These are phyloP conservation scores for Aspergillus flavus DNA, from an alignment of 2,329 filamentous ascomycete species.

Conservation along the genomic window DNA sequence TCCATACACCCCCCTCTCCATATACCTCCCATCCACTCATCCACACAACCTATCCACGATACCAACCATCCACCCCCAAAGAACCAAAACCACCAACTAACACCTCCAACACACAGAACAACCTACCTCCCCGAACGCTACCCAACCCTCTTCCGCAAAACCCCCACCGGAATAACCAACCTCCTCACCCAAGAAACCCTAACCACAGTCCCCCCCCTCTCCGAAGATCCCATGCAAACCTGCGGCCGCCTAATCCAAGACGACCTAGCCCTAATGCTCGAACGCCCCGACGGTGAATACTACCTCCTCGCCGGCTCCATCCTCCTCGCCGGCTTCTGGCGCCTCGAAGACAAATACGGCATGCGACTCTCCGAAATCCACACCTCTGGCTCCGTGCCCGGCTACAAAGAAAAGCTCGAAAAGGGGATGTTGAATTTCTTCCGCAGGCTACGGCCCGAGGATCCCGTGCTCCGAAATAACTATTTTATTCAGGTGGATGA, in stretches of 20 bases:
- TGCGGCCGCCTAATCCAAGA: constrained; percentile 75
- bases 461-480: constrained; percentile 71
- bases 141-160: constrained; percentile 68
- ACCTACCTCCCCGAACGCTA: constrained; percentile 75
- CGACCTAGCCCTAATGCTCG: constrained; percentile 82
- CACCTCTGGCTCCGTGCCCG: constrained; percentile 73
- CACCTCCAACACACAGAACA: constrained; percentile 30
- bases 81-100: neutral
- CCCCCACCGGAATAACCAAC: constrained; percentile 68
- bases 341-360: constrained; percentile 76
- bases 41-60: neutral
- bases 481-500: constrained; percentile 90
- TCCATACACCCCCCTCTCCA: neutral
- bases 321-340: constrained; percentile 81
- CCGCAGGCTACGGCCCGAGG: constrained; percentile 67
- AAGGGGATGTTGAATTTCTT: constrained; percentile 84
- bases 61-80: neutral
- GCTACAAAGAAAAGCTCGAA: constrained; percentile 70
- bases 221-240: constrained; percentile 78
- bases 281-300: constrained; percentile 74
- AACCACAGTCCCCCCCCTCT: constrained; percentile 66
- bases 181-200: constrained; percentile 71
- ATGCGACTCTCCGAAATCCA: constrained; percentile 81
- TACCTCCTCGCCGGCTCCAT: constrained; percentile 77
- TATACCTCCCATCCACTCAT: neutral